Base-by-base conservation (phyloP, 495 filamentous ascomycete species). In the Hypoxylon trugodes region DNA sequence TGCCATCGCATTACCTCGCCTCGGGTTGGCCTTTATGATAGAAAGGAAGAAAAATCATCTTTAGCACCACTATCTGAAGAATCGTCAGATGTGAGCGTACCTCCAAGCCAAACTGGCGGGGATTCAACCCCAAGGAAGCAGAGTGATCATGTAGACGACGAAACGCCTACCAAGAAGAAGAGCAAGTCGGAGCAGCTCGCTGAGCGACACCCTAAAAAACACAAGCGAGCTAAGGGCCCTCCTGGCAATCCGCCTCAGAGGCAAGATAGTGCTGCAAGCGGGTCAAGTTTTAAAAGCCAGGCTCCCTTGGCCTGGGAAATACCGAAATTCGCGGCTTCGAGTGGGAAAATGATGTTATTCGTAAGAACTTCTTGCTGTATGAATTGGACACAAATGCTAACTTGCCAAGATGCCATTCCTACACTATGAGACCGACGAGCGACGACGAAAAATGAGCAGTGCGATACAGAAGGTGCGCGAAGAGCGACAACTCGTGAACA, bases 351-450 rank as follows among this genome's bases (percentile, higher is more conserved):
- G 48, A 85, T 86, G 35, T 73, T 86, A 12, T 88, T 85, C 66
- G 72, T 74, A 68, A 61, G 70, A 32, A 13, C 9, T n/a, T 35
- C 13, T 50, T 21, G 3, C 13, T 25, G 8, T 18, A n/a, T 18
- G 15, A 33, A 35, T 5, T 4, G 32, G 38, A 18, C 13, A 45
- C n/a, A 10, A 28, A 6, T 25, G 21, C 60, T 69, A 24, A 74
- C 12, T 49, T 62, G 18, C 30, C 0, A 50, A 75, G 67, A 89
- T 90, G 86, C 87, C 87, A 1, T 90, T 87, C 63, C 72, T 89
- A 12, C 87, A 89, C 69, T 90, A 87, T 51, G 87, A 90, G 61
- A 87, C 84, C 2, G 78, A 82, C 18, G 74, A 79, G 36, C 73
- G 82, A 10, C 77, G 86, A 28, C 75, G 77, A 45, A 77, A 83